Evolutionary conservation across 2,329 filamentous ascomycete species (phyloP).

Genomic region (Cyphellophora attinorum): DNA sequence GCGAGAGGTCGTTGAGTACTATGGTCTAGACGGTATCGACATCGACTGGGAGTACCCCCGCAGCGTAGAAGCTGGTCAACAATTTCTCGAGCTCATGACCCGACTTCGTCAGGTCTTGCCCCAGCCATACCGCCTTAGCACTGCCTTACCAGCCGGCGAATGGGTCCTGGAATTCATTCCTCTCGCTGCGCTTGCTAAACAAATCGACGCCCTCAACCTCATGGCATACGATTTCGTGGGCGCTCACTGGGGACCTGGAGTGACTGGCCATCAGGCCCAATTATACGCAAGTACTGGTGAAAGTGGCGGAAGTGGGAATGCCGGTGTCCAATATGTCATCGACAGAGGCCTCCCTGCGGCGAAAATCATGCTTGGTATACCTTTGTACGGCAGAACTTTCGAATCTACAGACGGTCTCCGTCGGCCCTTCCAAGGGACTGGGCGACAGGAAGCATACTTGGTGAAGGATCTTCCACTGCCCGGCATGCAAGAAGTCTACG

Average conservation of each 20-base stretch:
- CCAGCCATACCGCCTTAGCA: conserved; percentile 59
- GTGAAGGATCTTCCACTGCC: neutral
- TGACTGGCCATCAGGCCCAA: conserved; percentile 66
- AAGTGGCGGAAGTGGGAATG: conserved; percentile 38
- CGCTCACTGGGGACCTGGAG: conserved; percentile 47
- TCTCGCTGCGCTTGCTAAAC: conserved; percentile 49
- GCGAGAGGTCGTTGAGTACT: conserved; percentile 55
- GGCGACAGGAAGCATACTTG: neutral
- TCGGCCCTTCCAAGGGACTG: neutral
- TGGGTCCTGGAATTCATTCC: conserved; percentile 62
- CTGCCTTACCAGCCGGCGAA: conserved; percentile 60
- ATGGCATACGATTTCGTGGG: conserved; percentile 76
- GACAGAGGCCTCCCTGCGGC: neutral
- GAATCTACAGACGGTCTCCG: neutral
- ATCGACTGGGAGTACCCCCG: conserved; percentile 62
- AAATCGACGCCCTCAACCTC: conserved; percentile 67
- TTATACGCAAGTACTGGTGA: conserved; percentile 50
- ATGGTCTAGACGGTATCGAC: conserved; percentile 66
- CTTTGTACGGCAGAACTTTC: neutral
- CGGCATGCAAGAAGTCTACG: conserved; percentile 7
- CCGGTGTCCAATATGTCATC: conserved; percentile 14
- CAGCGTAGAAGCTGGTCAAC: neutral
- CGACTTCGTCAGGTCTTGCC: conserved; percentile 23
- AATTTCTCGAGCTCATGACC: neutral
- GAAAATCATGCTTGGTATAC: neutral